A percentile compares a stretch with the other conserved stretches of the same genome.
phyloP scores from a whole-genome alignment of 2,329 filamentous ascomycete species.

The Purpureocillium takamizusanense region DNA sequence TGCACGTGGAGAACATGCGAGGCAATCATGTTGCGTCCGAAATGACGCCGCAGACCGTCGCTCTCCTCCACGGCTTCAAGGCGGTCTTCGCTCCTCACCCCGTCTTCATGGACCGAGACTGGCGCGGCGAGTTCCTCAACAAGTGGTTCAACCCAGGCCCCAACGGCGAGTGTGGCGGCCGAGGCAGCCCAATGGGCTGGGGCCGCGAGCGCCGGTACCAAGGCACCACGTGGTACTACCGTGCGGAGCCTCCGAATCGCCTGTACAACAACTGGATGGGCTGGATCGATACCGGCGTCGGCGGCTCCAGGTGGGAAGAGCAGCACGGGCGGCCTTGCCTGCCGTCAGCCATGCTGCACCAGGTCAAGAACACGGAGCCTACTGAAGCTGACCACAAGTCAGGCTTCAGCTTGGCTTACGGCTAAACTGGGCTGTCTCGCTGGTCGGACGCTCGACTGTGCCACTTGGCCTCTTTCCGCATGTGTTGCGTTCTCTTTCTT shows the following conservation, averaged over 20 bases:
- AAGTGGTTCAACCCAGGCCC: slow-evolving; percentile 53
- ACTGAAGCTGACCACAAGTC: slow-evolving; percentile 34
- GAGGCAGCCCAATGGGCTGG: slow-evolving; percentile 50
- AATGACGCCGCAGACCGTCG: slow-evolving; percentile 67
- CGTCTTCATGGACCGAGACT: slow-evolving; percentile 69
- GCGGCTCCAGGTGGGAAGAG: slow-evolving; percentile 47
- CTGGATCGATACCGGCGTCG: slow-evolving; percentile 44
- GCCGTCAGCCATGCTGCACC: slow-evolving; percentile 50
- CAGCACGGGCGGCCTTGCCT: slow-evolving; percentile 47
- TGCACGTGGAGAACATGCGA: slow-evolving; percentile 67
- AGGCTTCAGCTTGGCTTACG: slow-evolving; percentile 27
- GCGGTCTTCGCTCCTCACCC: slow-evolving; percentile 71
- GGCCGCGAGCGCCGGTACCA: slow-evolving; percentile 47
- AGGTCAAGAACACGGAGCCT: slow-evolving; percentile 47
- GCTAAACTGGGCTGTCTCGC: slow-evolving; percentile 15
- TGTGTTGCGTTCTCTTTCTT: too few species aligned
- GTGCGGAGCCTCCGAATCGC: slow-evolving; percentile 45
- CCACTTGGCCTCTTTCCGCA: too few species aligned
- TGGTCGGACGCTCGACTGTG: too few species aligned
- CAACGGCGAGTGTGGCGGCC: slow-evolving; percentile 43
- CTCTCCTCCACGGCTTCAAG: slow-evolving; percentile 70
- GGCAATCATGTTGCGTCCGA: slow-evolving; percentile 72
- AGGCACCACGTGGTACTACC: slow-evolving; percentile 54
- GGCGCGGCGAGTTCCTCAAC: slow-evolving; percentile 45
- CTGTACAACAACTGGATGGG: slow-evolving; percentile 58